Base-by-base conservation (phyloP, 176 grass and related monocot species). In the Aegilops bicornis region DNA sequence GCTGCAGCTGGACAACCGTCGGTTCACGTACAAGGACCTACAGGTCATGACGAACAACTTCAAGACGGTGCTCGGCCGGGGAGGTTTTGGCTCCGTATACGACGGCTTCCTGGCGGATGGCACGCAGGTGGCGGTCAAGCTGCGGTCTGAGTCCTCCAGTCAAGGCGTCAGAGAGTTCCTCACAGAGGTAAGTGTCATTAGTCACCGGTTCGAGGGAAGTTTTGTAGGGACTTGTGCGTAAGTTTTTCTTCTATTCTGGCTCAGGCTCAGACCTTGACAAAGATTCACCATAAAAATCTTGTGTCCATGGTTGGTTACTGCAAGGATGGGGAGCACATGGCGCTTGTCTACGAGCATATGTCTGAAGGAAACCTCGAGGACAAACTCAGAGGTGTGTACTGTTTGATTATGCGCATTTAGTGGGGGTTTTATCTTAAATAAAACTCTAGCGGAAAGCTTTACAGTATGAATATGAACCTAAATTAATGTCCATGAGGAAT, bases 271-370 rank as follows among this genome's bases (percentile, higher is more conserved):
- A 79, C 58, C 35, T 87, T 98, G 25, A 80, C 83, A 15, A 84
- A 84, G 85, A 80, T 98, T 62, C 92, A 98, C 64, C 92, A 98
- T 67, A 93, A 84, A 32, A 90, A 92, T 42, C 50, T 98, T 7
- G 89, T 98, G 54, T 85, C 91, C 3, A 48, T 92, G 72, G 67
- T 95, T 74, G 95, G 93, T 20, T 95, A 95, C 48, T 98, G 93
- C 80, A 90, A 87, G 22, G 95, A 95, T 85, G 77, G 79, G 24
- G 33, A 90, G 43, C 64, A 78, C 32, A 78, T 91, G 85, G 92
- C 89, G 7, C 90, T 97, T 78, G 84, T 97, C 15, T 92, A 94
- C 22, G 92, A 97, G 56, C 86, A 92, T 71, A 97, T 93, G 95
- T 79, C 89, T 1, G 79, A 88, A 91, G 87, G 92, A 91, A 88